Evolutionary conservation across 225 moss, liverwort and hornwort species (phyloP), one percentile per base, ranked within the genome.

Genomic region (Physcomitrellopsis africana): DNA sequence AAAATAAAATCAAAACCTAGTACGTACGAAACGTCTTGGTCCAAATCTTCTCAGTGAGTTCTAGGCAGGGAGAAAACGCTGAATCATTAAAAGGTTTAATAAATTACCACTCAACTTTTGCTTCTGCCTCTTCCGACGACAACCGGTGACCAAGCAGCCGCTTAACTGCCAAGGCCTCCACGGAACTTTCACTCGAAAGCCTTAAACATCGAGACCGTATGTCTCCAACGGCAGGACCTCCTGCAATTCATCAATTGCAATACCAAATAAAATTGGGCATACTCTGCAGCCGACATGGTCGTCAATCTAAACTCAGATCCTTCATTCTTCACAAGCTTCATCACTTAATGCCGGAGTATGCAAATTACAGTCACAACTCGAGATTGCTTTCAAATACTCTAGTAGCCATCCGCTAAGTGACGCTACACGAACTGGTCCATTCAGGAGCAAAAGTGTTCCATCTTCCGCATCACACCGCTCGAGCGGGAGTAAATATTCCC

Each of bases 161-260:
- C 89, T 93, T 99, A 80, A 99, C 99, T 44, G 99, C 95, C 81
- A 92, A 89, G 5, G 99, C 99, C 82, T 99, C 99, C 62, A 85
- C 15, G 45, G 93, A 89, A 67, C 92, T 91, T 58, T 95, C 99
- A 81, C 93, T 93, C 3, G 99, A 99, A 9, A 99, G 92, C 75
- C 99, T 92, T 68, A 99, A 70, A 76, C 99, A 99, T 65, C 99
- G 90, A 76, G 99, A 99, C 70, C 99, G 90, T 72, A 99, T 99
- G 70, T 99, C 99, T 83, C 99, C 99, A 14, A 99, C 95, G 32
- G 99, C 95, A 76, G 99, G 99, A 68, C 99, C 99, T 22, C 99
- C 99, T 99, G 82, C 65, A 82, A 22, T 72, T 3, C 52, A 70
- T 55, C 37, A 9, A 57, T 68, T 49, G 65, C 48, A 57, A 53